Evolutionary conservation across 768 basidiomycete genomes (phyloP).

Genomic region (Boletus reticuloceps): DNA sequence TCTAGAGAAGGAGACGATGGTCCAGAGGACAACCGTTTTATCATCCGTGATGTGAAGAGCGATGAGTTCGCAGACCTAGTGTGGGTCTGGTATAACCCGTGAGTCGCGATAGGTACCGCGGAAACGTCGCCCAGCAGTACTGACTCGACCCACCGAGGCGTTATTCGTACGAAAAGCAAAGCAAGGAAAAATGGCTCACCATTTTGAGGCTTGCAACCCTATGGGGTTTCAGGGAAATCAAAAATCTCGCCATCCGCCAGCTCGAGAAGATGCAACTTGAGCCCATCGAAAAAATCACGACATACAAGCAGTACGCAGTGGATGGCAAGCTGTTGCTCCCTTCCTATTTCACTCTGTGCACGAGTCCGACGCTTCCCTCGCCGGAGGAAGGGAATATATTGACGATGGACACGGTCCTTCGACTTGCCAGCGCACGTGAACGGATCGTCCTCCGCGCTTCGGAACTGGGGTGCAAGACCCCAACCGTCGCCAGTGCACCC

Average conservation of each 20-base stretch:
- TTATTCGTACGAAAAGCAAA: slow-evolving; percentile 54
- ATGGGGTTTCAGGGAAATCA: slow-evolving; percentile 56
- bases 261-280: slow-evolving; percentile 47
- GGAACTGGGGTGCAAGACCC: slow-evolving; percentile 26
- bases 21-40: not conserved
- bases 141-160: slow-evolving; percentile 33
- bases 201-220: slow-evolving; percentile 52
- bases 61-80: slow-evolving; percentile 46
- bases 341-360: slow-evolving; percentile 50
- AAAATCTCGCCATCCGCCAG: slow-evolving; percentile 50
- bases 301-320: slow-evolving; percentile 54
- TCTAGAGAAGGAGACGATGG: slow-evolving; percentile 1
- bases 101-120: not conserved
- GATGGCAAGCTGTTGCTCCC: slow-evolving; percentile 48
- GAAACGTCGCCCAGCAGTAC: not conserved
- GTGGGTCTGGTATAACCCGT: slow-evolving; percentile 54
- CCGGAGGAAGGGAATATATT: slow-evolving; percentile 53
- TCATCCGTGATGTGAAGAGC: slow-evolving; percentile 26
- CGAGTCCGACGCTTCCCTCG: slow-evolving; percentile 48
- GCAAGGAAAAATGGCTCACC: slow-evolving; percentile 48
- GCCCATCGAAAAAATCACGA: slow-evolving; percentile 51
- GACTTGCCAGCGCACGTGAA: slow-evolving; percentile 55
- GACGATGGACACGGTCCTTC: slow-evolving; percentile 55
- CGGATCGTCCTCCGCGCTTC: slow-evolving; percentile 35
- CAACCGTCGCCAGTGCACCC: slow-evolving; percentile 24